phyloP scores from a whole-genome alignment of 2,329 filamentous ascomycete species.

The Exophiala sideris region DNA sequence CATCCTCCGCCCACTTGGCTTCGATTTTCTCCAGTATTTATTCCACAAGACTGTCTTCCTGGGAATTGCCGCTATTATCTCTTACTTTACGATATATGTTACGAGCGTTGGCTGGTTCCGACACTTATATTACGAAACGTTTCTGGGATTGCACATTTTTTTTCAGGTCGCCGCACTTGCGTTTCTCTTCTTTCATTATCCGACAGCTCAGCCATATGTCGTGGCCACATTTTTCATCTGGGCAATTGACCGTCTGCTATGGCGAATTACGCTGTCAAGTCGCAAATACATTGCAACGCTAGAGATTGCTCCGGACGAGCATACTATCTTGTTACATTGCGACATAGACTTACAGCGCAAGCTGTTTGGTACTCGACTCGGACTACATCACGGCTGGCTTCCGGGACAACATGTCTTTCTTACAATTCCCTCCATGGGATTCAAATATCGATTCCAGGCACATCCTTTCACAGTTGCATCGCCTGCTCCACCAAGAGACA shows the following conservation, averaged over 20 bases:
- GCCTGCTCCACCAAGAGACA: conserved; percentile 19
- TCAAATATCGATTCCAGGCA: conserved; percentile 54
- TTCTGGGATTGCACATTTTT: conserved; percentile 57
- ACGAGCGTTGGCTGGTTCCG: conserved; percentile 60
- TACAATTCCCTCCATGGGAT: conserved; percentile 54
- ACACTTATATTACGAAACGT: conserved; percentile 60
- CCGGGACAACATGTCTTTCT: conserved; percentile 64
- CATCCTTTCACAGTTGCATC: conserved; percentile 68
- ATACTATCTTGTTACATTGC: conserved; percentile 49
- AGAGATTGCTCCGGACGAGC: conserved; percentile 53
- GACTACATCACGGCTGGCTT: conserved; percentile 53
- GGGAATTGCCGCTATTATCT: conserved; percentile 54
- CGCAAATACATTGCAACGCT: conserved; percentile 49
- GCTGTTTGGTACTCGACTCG: conserved; percentile 27
- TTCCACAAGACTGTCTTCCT: conserved; percentile 51
- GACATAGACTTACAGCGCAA: conserved; percentile 15
- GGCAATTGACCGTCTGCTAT: conserved; percentile 55
- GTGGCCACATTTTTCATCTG: conserved; percentile 55
- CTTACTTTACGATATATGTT: conserved; percentile 61
- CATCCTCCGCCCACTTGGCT: conserved; percentile 49
- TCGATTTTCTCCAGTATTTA: conserved; percentile 51
- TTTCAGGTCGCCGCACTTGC: conserved; percentile 55
- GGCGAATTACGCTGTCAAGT: conserved; percentile 54
- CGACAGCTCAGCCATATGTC: conserved; percentile 53
- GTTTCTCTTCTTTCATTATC: conserved; percentile 60